phyloP scores from a whole-genome alignment of 805 yeast species.

The Wickerhamiella siamensis region DNA sequence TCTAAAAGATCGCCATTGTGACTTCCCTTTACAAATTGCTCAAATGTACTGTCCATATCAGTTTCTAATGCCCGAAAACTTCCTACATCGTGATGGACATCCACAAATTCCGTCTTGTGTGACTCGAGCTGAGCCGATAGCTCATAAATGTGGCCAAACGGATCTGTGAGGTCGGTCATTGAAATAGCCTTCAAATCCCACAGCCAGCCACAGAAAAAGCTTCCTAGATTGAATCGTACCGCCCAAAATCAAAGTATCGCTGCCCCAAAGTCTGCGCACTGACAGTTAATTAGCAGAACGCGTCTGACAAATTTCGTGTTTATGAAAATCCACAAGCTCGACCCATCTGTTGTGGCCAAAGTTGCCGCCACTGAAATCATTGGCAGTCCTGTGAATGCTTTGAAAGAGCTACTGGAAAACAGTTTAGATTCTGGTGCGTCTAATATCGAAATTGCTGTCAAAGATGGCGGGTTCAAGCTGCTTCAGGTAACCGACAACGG shows the following conservation, averaged over 20 bases:
- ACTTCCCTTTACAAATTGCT: slow-evolving; percentile 27
- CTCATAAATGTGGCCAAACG: too few relatives aligned
- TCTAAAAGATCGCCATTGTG: not conserved
- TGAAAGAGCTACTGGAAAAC: slow-evolving; percentile 86
- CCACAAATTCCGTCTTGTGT: not conserved
- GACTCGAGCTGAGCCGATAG: not conserved
- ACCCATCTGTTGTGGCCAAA: slow-evolving; percentile 60
- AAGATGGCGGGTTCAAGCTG: slow-evolving; percentile 82
- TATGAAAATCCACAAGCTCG: slow-evolving; percentile 33
- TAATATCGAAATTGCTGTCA: slow-evolving; percentile 60
- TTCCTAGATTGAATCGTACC: too few relatives aligned
- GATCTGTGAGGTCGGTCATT: too few relatives aligned
- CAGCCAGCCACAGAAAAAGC: too few relatives aligned
- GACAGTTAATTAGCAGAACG: not conserved
- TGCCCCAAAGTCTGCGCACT: not conserved
- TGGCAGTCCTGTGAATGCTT: slow-evolving; percentile 84
- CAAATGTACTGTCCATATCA: slow-evolving; percentile 55
- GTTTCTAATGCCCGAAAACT: slow-evolving; percentile 33
- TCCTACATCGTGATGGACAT: not conserved
- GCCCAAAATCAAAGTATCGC: not conserved
- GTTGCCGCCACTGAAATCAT: slow-evolving; percentile 98
- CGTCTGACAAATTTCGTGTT: not conserved
- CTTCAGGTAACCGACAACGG: slow-evolving; percentile 88
- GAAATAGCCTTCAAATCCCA: too few relatives aligned
- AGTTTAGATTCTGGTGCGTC: slow-evolving; percentile 76